phyloP scores from a whole-genome alignment of 1,284 basidiomycete genomes.

The Marasmius tenuissimus region DNA sequence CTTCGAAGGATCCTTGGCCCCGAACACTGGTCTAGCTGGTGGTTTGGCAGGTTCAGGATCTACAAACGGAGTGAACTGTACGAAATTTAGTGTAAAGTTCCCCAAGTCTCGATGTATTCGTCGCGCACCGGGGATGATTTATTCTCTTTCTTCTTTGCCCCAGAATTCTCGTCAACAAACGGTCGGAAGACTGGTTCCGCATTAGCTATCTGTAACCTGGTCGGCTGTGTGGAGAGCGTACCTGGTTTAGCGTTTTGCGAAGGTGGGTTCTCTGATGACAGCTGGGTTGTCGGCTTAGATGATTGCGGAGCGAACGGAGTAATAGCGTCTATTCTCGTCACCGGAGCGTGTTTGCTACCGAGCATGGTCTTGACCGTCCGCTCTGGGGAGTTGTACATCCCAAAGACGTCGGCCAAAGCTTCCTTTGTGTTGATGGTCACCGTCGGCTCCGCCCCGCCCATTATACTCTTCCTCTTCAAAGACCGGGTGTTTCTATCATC shows the following conservation, averaged over 20 bases:
- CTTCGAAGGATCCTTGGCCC: background rate
- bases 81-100: background rate
- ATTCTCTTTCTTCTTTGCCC: conserved; percentile 19
- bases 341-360: conserved; percentile 71
- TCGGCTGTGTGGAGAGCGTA: conserved; percentile 18
- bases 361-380: conserved; percentile 60
- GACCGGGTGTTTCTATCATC: conserved; percentile 46
- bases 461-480: conserved; percentile 39
- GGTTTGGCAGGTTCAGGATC: conserved; percentile 37
- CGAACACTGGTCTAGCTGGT: background rate
- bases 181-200: conserved; percentile 47
- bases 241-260: conserved; percentile 36
- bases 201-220: conserved; percentile 10
- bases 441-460: conserved; percentile 27
- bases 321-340: conserved; percentile 58
- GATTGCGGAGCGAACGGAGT: conserved; percentile 24
- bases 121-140: conserved; percentile 14
- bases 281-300: background rate
- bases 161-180: conserved; percentile 59
- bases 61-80: conserved; percentile 25
- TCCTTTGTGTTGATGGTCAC: conserved; percentile 85
- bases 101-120: background rate
- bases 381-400: conserved; percentile 89
- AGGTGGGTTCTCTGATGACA: conserved; percentile 29
- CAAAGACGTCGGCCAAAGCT: conserved; percentile 90